Conservation (phyloP, 768 basidiomycete species). For the Tricholoma flavovirens region DNA sequence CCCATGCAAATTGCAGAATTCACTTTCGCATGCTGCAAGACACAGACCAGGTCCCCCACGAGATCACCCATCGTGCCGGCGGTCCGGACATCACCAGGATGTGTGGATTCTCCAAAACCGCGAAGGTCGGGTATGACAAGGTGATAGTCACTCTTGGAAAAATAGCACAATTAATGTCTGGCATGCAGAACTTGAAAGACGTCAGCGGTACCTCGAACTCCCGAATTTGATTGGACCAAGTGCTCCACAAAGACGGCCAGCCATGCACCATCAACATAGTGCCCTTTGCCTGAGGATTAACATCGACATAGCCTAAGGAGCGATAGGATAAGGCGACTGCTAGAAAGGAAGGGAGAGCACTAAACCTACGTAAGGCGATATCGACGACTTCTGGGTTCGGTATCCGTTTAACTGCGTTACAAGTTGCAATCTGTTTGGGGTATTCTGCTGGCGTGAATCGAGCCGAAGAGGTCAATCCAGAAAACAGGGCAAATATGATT, state of each 20-base stretch:
- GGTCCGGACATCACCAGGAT: constrained; percentile 54
- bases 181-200: neutral
- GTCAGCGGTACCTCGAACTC: constrained; percentile 47
- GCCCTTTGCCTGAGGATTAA: constrained; percentile 47
- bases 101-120: constrained; percentile 64
- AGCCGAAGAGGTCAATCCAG: neutral
- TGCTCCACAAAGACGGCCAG: constrained; percentile 75
- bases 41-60: constrained; percentile 57
- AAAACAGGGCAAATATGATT: neutral
- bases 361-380: constrained; percentile 40
- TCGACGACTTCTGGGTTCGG: constrained; percentile 26
- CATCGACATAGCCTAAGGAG: constrained; percentile 52
- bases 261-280: constrained; percentile 70
- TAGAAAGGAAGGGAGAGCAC: neutral
- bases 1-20: constrained; percentile 55
- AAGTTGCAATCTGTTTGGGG: constrained; percentile 27
- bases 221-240: constrained; percentile 67
- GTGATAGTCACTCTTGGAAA: constrained; percentile 49
- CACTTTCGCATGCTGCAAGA: constrained; percentile 48
- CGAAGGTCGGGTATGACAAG: constrained; percentile 60
- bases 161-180: neutral
- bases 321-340: neutral
- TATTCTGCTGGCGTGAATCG: constrained; percentile 36
- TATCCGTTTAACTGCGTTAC: constrained; percentile 36
- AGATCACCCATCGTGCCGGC: constrained; percentile 59